A percentile compares a stretch with the other conserved stretches of the same genome.
Evolutionary conservation across 768 basidiomycete genomes (phyloP).

Genomic region (Trametes cubensis): DNA sequence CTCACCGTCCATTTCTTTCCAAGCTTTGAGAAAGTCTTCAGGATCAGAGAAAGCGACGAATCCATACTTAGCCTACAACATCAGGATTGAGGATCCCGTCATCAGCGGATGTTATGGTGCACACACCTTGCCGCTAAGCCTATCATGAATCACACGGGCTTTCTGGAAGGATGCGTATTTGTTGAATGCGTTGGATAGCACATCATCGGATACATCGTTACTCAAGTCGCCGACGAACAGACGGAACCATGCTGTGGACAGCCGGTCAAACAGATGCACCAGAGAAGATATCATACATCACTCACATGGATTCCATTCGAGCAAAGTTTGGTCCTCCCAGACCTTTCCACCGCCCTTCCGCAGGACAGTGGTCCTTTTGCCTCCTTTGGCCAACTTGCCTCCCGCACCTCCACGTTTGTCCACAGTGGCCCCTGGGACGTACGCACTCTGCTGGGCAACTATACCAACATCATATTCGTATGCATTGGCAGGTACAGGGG

Average conservation of each 20-base stretch:
- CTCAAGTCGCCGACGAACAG: constrained; percentile 97
- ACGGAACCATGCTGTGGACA: constrained; percentile 84
- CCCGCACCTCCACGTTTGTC: constrained; percentile 86
- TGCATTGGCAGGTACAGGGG: constrained; percentile 85
- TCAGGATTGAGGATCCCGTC: constrained; percentile 12
- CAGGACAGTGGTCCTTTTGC: constrained; percentile 90
- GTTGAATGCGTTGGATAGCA: constrained; percentile 89
- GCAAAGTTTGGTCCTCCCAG: constrained; percentile 96
- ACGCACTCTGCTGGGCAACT: constrained; percentile 88
- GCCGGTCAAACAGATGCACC: constrained; percentile 18
- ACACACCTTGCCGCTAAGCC: constrained; percentile 87
- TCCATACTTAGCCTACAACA: constrained; percentile 84
- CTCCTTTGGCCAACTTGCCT: constrained; percentile 85
- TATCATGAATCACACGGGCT: constrained; percentile 92
- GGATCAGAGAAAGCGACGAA: constrained; percentile 98
- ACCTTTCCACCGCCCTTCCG: constrained; percentile 95
- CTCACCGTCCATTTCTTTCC: constrained; percentile 99
- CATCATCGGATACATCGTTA: constrained; percentile 97
- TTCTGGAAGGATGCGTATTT: constrained; percentile 94
- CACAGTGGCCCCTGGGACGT: constrained; percentile 89
- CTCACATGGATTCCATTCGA: constrained; percentile 97
- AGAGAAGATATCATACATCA: constrained; percentile 25
- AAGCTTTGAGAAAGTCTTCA: constrained; percentile 96
- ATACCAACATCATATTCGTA: constrained; percentile 93
- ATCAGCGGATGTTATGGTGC: neutral